Evolutionary conservation across 371 early-diverging fungal species (phyloP), one percentile per base, ranked within the genome.

Genomic region (Rhizopus microsporus): DNA sequence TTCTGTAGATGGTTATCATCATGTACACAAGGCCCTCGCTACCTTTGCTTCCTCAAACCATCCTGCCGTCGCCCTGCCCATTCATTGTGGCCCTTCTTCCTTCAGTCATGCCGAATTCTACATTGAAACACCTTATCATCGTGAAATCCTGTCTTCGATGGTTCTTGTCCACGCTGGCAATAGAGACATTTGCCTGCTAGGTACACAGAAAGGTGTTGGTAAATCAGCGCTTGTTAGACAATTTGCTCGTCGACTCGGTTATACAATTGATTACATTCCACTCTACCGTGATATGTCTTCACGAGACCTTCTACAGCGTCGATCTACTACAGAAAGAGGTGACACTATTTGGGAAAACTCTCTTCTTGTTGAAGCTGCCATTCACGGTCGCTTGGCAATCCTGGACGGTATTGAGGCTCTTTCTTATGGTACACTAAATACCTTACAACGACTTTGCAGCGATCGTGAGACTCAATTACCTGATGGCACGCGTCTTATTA

Each of bases 211-310:
- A 65, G 91, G 91, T 54, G 86, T 83, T 15, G 92, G 92, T 13
- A 93, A 92, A 60, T 84, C 88, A 39, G 85, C 89, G 6, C 62
- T 91, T 8, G 77, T 91, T 42, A 75, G 88, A 6, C 83, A 87
- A 49, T 89, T 92, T 66, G 85, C 86, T n/a, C 73, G 75, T 47
- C 73, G 81, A 17, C 71, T 92, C 37, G 90, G 92, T 9, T 90
- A 88, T 62, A 77, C 77, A 16, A 78, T 83, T 43, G 88, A 89
- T 47, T 85, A 82, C 48, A 86, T 92, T 42, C 89, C 89, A 2
- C 68, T 93, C 9, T 91, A 88, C 71, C 82, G 86, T 53, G 93
- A 93, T 55, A 90, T 93, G 91, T 88, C 89, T n/a, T 85, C 90
- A 4, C 80, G 92, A 9, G 93, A 93, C 63, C 73, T 93, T 5